Evolutionary conservation across 805 yeast species (phyloP), one percentile per base, ranked within the genome.

Genomic region (Lipomyces starkeyi): DNA sequence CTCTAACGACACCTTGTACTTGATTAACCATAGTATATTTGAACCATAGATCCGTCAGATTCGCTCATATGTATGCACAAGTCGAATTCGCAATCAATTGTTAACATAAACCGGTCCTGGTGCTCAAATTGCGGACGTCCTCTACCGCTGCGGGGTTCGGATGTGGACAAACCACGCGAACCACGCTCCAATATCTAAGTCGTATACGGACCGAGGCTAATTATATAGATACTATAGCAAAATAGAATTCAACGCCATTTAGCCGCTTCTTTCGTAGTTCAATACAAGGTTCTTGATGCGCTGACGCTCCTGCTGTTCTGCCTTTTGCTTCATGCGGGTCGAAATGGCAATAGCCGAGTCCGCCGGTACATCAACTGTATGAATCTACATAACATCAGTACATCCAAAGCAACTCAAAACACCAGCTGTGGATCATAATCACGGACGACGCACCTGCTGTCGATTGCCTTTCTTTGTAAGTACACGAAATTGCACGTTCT

Each of bases 281-380:
- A 73, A 61, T 20, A 73, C 74, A n/a, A 70, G 35, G 22, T 53
- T 61, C 61, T 73, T 73, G 47, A 73, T 68, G n/a, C 62, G 63
- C 57, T 70, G 68, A 20, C 71, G 60, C 54, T 73, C 74, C 54
- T 63, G 67, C 35, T 64, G 58, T 29, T 66, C 70, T 52, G 68
- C 72, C 53, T 72, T 68, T 37, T 68, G 71, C 62, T 70, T 73
- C 60, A 56, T 56, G 43, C 70, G 63, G 27, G 74, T 66, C 7
- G 74, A 65, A 11, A 70, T 52, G n/a, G 73, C 75, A 11, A 73
- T 62, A 20, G 69, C 62, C 2, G 75, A 73, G 54, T 72, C 60
- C 3, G 68, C 71, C 8, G 75, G 75, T 1, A 73, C 63, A 6
- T 62, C 72, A 8, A 73, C 67, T 8, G 63, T 54, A 22, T 68